Evolutionary conservation across 2,329 filamentous ascomycete genomes (phyloP).

Genomic region (Colletotrichum chrysophilum): DNA sequence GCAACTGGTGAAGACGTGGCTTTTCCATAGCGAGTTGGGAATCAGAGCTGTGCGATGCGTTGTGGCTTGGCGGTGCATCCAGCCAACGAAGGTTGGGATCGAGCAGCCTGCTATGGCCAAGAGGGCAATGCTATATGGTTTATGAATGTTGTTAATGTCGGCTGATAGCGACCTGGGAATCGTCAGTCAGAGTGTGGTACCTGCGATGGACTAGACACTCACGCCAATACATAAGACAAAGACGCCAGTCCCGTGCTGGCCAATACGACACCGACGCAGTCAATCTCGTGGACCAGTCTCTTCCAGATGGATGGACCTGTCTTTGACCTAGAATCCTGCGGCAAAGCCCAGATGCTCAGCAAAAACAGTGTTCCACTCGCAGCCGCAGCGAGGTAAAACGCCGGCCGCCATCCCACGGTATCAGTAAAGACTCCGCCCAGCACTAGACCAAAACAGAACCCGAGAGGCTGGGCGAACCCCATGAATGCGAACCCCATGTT

Average conservation of each 20-base stretch:
- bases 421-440: slow-evolving; percentile 3
- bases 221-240: slow-evolving; percentile 1
- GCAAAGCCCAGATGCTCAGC: slow-evolving; percentile 42
- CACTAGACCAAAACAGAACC: not conserved
- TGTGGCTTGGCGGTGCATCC: slow-evolving; percentile 1
- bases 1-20: slow-evolving; percentile 53
- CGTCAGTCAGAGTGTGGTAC: slow-evolving; percentile 33
- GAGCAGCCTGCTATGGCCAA: not conserved
- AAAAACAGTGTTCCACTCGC: slow-evolving; percentile 43
- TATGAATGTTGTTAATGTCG: not conserved
- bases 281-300: not conserved
- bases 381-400: not conserved
- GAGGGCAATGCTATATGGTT: not conserved
- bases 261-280: not conserved
- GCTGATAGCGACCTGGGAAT: not conserved
- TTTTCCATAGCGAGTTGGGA: slow-evolving; percentile 61
- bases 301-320: slow-evolving; percentile 29
- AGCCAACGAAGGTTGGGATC: not conserved
- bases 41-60: slow-evolving; percentile 35
- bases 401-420: not conserved
- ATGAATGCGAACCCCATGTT: slow-evolving; percentile 38
- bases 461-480: not conserved
- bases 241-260: not conserved
- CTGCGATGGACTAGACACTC: not conserved
- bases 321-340: slow-evolving; percentile 40